Percentiles rank a stretch among this genome's conserved stretches.
Evolutionary conservation across 1,139 yeast genomes (phyloP).

Genomic region (Geotrichum siamense): DNA sequence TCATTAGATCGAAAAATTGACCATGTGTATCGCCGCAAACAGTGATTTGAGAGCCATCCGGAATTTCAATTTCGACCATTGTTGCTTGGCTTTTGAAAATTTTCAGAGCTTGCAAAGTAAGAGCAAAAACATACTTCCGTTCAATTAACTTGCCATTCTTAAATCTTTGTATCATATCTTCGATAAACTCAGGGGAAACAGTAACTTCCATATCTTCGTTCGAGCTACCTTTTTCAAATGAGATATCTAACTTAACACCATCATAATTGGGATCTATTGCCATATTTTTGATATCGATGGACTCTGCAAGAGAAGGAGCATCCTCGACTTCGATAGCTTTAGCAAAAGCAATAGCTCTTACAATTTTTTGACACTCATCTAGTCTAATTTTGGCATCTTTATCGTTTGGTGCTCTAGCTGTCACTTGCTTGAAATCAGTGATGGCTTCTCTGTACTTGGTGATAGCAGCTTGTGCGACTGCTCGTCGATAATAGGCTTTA

Average conservation of each 20-base stretch:
- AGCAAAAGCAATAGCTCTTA: slow-evolving; percentile 75
- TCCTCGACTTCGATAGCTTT: slow-evolving; percentile 75
- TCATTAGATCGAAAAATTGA: slow-evolving; percentile 81
- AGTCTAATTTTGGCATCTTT: slow-evolving; percentile 56
- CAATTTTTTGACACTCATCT: slow-evolving; percentile 56
- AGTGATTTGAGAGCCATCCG: slow-evolving; percentile 45
- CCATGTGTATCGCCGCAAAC: slow-evolving; percentile 99
- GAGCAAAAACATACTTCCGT: slow-evolving; percentile 75
- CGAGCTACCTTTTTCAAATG: slow-evolving; percentile 26
- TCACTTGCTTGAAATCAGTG: slow-evolving; percentile 58
- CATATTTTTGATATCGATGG: slow-evolving; percentile 42
- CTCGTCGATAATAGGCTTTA: slow-evolving; percentile 78
- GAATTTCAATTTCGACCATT: slow-evolving; percentile 60
- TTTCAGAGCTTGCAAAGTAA: slow-evolving; percentile 64
- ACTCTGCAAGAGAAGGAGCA: slow-evolving; percentile 40
- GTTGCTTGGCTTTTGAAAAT: slow-evolving; percentile 61
- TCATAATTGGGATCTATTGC: slow-evolving; percentile 52
- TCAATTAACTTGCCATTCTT: slow-evolving; percentile 68
- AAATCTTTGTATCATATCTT: slow-evolving; percentile 60
- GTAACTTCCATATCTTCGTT: slow-evolving; percentile 22
- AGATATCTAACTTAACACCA: slow-evolving; percentile 54
- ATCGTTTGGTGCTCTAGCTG: slow-evolving; percentile 62
- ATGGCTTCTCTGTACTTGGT: slow-evolving; percentile 70
- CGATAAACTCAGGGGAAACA: slow-evolving; percentile 49
- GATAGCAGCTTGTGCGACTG: slow-evolving; percentile 72